Conservation (phyloP, 2,329 filamentous ascomycete species). For the Botryotinia globosa region DNA sequence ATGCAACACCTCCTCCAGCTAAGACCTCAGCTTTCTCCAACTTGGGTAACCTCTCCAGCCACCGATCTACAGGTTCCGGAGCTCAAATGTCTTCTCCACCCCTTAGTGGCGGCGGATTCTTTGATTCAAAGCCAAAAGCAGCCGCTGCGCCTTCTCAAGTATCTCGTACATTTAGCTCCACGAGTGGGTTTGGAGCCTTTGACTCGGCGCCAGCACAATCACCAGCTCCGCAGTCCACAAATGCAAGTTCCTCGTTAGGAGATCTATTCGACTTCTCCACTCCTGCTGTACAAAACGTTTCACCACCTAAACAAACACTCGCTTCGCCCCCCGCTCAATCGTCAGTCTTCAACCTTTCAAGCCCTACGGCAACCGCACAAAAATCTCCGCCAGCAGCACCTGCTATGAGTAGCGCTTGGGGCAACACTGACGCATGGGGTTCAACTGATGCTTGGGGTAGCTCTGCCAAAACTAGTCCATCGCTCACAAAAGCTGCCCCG, state of each 20-base stretch:
- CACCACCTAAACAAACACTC: constrained; percentile 41
- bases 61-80: constrained; percentile 39
- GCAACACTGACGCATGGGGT: constrained; percentile 75
- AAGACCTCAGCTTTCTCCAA: constrained; percentile 48
- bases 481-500: constrained; percentile 46
- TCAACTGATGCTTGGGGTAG: constrained; percentile 77
- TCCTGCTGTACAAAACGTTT: constrained; percentile 45
- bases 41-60: constrained; percentile 44
- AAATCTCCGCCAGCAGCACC: constrained; percentile 42
- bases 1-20: constrained; percentile 43
- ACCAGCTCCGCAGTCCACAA: constrained; percentile 35
- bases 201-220: constrained; percentile 46
- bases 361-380: constrained; percentile 47
- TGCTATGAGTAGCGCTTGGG: constrained; percentile 39
- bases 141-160: constrained; percentile 43
- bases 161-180: constrained; percentile 52
- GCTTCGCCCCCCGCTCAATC: constrained; percentile 41
- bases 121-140: constrained; percentile 69
- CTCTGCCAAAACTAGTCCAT: constrained; percentile 49
- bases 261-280: constrained; percentile 79
- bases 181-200: constrained; percentile 63
- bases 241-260: constrained; percentile 57
- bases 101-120: constrained; percentile 70
- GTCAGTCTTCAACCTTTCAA: constrained; percentile 80
- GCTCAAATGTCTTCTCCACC: constrained; percentile 47